Percentiles rank a stretch among this genome's conserved stretches.
Conservation (phyloP, 2,329 filamentous ascomycete species). For the Dothistroma pini region DNA sequence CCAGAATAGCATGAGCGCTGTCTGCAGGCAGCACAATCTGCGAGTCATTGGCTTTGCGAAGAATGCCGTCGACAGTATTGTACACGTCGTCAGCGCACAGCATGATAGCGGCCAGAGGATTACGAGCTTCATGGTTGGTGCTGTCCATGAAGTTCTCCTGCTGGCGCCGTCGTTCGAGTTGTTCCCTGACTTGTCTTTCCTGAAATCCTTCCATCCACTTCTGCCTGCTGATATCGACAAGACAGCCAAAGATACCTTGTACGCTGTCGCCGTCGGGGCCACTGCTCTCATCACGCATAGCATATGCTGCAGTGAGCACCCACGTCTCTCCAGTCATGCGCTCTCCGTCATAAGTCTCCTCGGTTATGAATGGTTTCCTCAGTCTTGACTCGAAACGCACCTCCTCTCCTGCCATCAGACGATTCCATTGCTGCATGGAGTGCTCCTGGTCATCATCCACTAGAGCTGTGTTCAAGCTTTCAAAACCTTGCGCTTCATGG, state of each 20-base stretch:
- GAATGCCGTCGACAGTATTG: slow-evolving; percentile 5
- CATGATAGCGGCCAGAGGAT: slow-evolving; percentile 43
- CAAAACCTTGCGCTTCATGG: slow-evolving; percentile 5
- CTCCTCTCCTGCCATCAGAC: slow-evolving; percentile 18
- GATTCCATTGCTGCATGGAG: slow-evolving; percentile 12
- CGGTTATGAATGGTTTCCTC: slow-evolving; percentile 13
- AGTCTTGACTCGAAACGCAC: slow-evolving; percentile 33
- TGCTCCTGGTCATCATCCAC: slow-evolving; percentile 12
- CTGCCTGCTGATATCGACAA: slow-evolving; percentile 39
- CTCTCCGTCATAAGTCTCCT: slow-evolving; percentile 16
- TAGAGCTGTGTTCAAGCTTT: slow-evolving; percentile 8
- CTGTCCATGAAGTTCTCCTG: slow-evolving; percentile 34
- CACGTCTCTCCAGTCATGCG: slow-evolving; percentile 19
- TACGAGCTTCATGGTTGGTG: slow-evolving; percentile 41
- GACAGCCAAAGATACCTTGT: slow-evolving; percentile 37
- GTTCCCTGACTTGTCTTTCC: slow-evolving; percentile 36
- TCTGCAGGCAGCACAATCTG: neutral
- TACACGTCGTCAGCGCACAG: slow-evolving; percentile 41
- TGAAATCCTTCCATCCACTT: slow-evolving; percentile 40
- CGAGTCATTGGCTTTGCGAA: neutral
- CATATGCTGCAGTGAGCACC: slow-evolving; percentile 21
- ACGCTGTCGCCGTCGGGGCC: slow-evolving; percentile 17
- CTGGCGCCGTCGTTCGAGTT: slow-evolving; percentile 35
- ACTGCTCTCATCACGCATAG: neutral
- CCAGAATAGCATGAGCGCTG: slow-evolving; percentile 14